phyloP scores from a whole-genome alignment of 1,284 basidiomycete genomes.

The Papiliotrema terrestris region DNA sequence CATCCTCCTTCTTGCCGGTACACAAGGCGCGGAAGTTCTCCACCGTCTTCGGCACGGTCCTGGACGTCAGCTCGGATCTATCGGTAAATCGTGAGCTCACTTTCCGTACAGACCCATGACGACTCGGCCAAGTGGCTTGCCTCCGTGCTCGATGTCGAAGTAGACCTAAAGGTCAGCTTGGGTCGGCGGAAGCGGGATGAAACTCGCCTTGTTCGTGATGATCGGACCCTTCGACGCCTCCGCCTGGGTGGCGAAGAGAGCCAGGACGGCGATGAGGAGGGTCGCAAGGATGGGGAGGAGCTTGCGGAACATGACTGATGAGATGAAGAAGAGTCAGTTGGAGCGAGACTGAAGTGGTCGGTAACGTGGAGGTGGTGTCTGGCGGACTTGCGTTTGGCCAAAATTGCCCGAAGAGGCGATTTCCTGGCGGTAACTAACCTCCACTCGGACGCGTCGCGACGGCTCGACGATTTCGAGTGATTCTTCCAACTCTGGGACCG shows the following conservation, averaged over 20 bases:
- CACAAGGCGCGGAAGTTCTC: conserved; percentile 67
- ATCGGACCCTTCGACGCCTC: conserved; percentile 57
- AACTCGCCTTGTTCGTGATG: conserved; percentile 68
- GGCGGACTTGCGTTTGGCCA: neutral
- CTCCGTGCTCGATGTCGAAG: conserved; percentile 90
- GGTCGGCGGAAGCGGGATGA: neutral
- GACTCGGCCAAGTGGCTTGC: conserved; percentile 73
- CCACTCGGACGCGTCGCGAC: neutral
- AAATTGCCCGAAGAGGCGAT: neutral
- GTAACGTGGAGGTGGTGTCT: neutral
- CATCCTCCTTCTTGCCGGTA: conserved; percentile 74
- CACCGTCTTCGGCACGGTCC: conserved; percentile 71
- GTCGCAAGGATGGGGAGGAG: conserved; percentile 63
- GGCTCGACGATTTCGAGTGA: neutral
- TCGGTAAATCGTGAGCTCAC: conserved; percentile 17
- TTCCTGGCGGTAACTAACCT: neutral
- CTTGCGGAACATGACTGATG: conserved; percentile 23
- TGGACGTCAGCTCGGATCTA: conserved; percentile 34
- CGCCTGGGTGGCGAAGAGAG: conserved; percentile 29
- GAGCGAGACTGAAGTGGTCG: neutral
- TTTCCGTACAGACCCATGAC: conserved; percentile 83
- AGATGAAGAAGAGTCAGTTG: neutral
- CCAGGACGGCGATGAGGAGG: conserved; percentile 61
- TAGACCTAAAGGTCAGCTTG: conserved; percentile 56
- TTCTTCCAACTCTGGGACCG: no score